Conservation (phyloP, 208 protist genomes). For the Ichthyophonus hoferi region DNA sequence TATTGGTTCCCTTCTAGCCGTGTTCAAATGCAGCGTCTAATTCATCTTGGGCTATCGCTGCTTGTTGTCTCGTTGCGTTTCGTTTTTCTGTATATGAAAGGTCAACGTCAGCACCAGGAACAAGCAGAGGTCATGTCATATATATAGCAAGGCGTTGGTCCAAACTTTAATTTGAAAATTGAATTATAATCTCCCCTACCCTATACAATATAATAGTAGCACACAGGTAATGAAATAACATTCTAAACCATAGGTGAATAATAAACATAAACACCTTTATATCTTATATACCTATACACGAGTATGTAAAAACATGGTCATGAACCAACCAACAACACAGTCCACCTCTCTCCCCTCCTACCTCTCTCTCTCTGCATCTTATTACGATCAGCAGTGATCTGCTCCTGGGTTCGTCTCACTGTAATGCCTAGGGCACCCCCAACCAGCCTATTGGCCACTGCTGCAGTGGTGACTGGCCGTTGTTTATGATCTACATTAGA, state of each 20-base stretch:
- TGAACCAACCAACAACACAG: background rate
- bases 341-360: background rate
- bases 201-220: too few species aligned
- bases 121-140: too few species aligned
- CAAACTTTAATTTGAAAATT: too few species aligned
- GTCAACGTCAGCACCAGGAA: too few species aligned
- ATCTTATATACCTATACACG: too few species aligned
- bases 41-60: background rate
- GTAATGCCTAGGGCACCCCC: conserved; percentile 1
- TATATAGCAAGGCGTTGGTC: too few species aligned
- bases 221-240: too few species aligned
- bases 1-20: background rate
- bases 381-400: background rate
- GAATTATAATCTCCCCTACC: too few species aligned
- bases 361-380: conserved; percentile 1
- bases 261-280: too few species aligned
- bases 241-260: too few species aligned
- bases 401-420: background rate
- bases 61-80: background rate
- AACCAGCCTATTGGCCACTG: conserved; percentile 15
- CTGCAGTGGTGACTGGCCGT: conserved; percentile 11
- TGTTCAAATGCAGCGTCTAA: background rate
- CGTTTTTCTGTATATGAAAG: background rate
- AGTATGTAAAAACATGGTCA: too few species aligned
- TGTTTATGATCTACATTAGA: background rate